These are phyloP conservation scores for Paramecium caudatum DNA, from an alignment of 73 alveolate species.

Conservation along the genomic window DNA sequence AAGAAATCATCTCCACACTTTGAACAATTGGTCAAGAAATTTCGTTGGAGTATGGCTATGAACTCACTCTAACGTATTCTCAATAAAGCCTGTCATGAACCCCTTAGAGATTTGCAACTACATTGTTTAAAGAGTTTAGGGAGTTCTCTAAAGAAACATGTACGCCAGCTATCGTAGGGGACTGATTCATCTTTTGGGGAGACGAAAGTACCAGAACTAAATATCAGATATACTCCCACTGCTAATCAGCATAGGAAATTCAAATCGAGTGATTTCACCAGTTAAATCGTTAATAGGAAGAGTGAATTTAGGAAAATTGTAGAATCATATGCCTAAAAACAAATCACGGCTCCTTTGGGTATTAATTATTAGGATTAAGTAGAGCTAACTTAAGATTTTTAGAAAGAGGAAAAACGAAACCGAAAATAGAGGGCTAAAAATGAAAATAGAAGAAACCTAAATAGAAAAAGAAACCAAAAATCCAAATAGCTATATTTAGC, in stretches of 20 bases:
- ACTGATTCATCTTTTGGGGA: background rate
- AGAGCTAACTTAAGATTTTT: too few species aligned
- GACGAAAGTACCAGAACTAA: background rate
- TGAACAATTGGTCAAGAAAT: constrained; percentile 12
- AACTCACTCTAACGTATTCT: background rate
- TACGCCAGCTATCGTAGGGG: background rate
- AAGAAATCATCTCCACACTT: background rate
- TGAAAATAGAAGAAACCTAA: background rate
- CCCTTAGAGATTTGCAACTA: background rate
- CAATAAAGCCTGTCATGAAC: background rate
- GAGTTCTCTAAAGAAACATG: background rate
- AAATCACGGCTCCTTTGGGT: too few species aligned
- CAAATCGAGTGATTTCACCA: background rate
- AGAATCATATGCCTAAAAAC: too few species aligned
- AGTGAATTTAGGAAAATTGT: too few species aligned
- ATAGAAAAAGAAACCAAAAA: too few species aligned
- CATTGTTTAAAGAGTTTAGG: background rate
- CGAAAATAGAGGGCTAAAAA: background rate
- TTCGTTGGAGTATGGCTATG: constrained; percentile 39
- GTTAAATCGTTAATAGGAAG: background rate
- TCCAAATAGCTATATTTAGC: background rate
- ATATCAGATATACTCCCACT: constrained; percentile 34
- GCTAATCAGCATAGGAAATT: background rate
- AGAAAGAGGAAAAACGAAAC: too few species aligned
- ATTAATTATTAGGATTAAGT: too few species aligned